Evolutionary conservation across 2,329 filamentous ascomycete genomes (phyloP), one percentile per base, ranked within the genome.

Genomic region (Metarhizium guizhouense): DNA sequence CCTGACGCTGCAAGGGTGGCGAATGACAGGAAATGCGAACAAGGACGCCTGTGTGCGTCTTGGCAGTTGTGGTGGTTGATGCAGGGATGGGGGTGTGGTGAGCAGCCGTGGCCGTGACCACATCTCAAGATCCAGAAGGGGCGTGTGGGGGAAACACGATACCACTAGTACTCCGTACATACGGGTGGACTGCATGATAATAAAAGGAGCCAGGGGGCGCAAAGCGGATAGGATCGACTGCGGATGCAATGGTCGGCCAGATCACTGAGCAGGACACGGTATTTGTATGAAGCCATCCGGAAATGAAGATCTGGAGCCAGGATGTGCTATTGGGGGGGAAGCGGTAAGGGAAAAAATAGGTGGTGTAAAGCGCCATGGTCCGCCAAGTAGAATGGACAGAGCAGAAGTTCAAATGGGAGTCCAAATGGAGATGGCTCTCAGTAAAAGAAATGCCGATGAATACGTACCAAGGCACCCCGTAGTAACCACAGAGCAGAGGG

Each of bases 1-100:
- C 53, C 57, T 59, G 57, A 36, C n/a, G 51, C 48, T 54, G 58
- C 58, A 60, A 59, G 58, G 58, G 54, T 59, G 53, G 49, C 49
- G 50, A 47, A 55, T 54, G 56, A 56, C 55, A 52, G 47, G 57
- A 53, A 11, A 52, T 45, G 53, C 38, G 34, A 20, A 49, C 29
- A 42, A 38, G 48, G 30, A 51, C 13, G 30, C 10, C 48, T 38
- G 34, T 20, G 48, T 16, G 48, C 16, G 20, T 16, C 25, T 30
- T 29, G 20, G 4, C 45, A 36, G 18, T 51, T 47, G 34, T 49
- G 47, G 25, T 47, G 51, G 47, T 20, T 45, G 13, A 32, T 20
- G 48, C 10, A 45, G 45, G 56, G 36, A 43, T 43, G 57, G 38
- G 55, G 51, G n/a, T 45, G 42, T 25, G n/a, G 6, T 11, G n/a